phyloP scores from a whole-genome alignment of 1,284 basidiomycete genomes.

The Termitomyces sp. region DNA sequence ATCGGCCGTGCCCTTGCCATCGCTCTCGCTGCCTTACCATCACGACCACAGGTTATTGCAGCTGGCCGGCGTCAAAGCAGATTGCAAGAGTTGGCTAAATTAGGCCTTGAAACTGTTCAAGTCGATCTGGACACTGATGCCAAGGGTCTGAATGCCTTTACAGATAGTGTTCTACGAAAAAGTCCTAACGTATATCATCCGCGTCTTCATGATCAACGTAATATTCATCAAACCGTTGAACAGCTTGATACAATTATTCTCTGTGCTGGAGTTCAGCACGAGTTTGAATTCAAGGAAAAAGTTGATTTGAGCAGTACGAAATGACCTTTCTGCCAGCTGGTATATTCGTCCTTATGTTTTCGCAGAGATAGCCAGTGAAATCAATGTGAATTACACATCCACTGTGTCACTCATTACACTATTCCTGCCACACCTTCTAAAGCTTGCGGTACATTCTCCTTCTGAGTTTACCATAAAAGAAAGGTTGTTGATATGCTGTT shows the following conservation, averaged over 20 bases:
- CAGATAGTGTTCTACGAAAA: slow-evolving; percentile 32
- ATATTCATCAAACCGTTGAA: slow-evolving; percentile 18
- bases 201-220: neutral
- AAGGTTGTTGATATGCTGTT: neutral
- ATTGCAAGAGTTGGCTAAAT: slow-evolving; percentile 39
- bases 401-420: slow-evolving; percentile 45
- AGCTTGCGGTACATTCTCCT: slow-evolving; percentile 37
- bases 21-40: slow-evolving; percentile 43
- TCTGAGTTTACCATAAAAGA: slow-evolving; percentile 16
- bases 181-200: slow-evolving; percentile 43
- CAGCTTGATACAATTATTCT: slow-evolving; percentile 44
- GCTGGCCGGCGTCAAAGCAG: slow-evolving; percentile 49
- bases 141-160: slow-evolving; percentile 35
- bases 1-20: slow-evolving; percentile 59
- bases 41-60: slow-evolving; percentile 49
- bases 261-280: slow-evolving; percentile 50
- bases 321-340: neutral
- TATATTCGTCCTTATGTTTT: neutral
- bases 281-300: slow-evolving; percentile 43
- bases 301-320: slow-evolving; percentile 43
- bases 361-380: slow-evolving; percentile 42
- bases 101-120: slow-evolving; percentile 35
- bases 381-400: slow-evolving; percentile 54
- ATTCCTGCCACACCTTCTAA: slow-evolving; percentile 53
- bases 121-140: slow-evolving; percentile 39